A percentile compares a stretch with the other conserved stretches of the same genome.
phyloP scores from a whole-genome alignment of 139 green algal genomes.

The Astrephomene gubernaculifera region DNA sequence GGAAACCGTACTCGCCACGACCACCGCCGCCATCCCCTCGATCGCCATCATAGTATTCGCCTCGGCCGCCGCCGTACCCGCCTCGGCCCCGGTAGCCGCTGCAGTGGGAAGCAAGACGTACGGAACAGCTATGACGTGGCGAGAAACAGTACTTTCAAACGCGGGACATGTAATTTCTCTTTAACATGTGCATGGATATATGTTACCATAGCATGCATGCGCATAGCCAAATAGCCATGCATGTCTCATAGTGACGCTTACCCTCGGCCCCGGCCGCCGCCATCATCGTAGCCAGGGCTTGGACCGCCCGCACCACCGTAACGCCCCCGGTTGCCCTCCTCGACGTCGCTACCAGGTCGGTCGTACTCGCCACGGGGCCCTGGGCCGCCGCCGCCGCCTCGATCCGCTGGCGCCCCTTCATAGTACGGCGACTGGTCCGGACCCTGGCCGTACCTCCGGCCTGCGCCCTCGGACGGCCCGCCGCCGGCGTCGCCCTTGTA shows the following conservation, averaged over 20 bases:
- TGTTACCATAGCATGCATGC: too few species aligned
- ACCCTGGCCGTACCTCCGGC: not conserved
- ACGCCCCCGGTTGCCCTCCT: not conserved
- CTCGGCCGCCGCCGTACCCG: not conserved
- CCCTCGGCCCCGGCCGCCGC: not conserved
- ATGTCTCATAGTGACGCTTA: too few species aligned
- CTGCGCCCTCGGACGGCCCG: not conserved
- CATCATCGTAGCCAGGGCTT: not conserved
- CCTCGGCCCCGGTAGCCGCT: constrained; percentile 8
- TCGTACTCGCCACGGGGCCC: constrained; percentile 12
- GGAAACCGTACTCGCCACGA: constrained; percentile 16
- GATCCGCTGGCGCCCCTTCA: not conserved
- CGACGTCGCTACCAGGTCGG: not conserved
- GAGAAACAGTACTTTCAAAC: too few species aligned
- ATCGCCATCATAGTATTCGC: not conserved
- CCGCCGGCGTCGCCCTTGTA: not conserved
- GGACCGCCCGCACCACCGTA: not conserved
- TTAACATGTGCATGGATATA: too few species aligned
- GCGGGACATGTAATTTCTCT: too few species aligned
- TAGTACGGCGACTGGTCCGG: constrained; percentile 24
- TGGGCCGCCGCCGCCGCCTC: not conserved
- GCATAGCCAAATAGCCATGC: too few species aligned
- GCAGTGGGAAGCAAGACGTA: too few species aligned
- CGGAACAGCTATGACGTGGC: too few species aligned
- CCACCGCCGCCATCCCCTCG: not conserved